phyloP scores from a whole-genome alignment of 129 eudicot genomes.

The carrot (Daucus carota) region DH1_v3.0 NC_030381.2:35032001-35032500 shows the following conservation, averaged over 20 bases:
- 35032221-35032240: not conserved
- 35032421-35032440: not conserved
- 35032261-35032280: not conserved
- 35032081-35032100: not conserved
- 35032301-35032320: not conserved
- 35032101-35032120: not conserved
- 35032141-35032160: not conserved
- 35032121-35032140: not conserved
- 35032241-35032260: not conserved
- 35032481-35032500: not conserved
- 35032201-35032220: not conserved
- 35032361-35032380: not conserved
- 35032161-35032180: not conserved
- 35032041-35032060: not conserved
- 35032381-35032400: not conserved
- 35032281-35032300: not conserved
- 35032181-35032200: too few species aligned
- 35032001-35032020: too few species aligned
- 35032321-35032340: not conserved
- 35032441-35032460: not conserved
- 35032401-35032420: not conserved
- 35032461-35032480: not conserved
- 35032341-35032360: not conserved
- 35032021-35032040: not conserved
- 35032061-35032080: not conserved